Evolutionary conservation across 805 yeast species (phyloP).

Genomic region (Danielia oregonensis): DNA sequence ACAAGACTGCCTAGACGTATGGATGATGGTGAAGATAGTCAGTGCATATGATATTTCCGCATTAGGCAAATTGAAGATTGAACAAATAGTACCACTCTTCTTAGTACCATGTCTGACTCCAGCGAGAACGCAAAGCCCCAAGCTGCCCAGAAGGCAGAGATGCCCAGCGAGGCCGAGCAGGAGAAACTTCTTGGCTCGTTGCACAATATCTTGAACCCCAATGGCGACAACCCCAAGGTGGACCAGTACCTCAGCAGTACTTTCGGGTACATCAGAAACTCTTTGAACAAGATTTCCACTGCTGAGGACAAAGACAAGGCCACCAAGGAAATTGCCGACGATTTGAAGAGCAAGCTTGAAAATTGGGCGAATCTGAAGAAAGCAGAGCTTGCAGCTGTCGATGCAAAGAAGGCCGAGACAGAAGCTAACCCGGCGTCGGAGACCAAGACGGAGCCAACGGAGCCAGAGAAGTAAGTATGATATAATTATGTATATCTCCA

Average conservation of each 20-base stretch:
- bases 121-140: too few relatives aligned
- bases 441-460: background rate
- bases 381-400: background rate
- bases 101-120: background rate
- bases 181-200: slow-evolving; percentile 6
- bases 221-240: slow-evolving; percentile 24
- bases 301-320: slow-evolving; percentile 31
- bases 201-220: slow-evolving; percentile 22
- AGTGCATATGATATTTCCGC: background rate
- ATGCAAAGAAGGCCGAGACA: background rate
- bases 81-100: background rate
- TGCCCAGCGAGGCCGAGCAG: slow-evolving; percentile 7
- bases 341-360: slow-evolving; percentile 24
- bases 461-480: too few relatives aligned
- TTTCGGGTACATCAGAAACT: slow-evolving; percentile 23
- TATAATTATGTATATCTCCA: too few relatives aligned
- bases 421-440: background rate
- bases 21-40: too few relatives aligned
- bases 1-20: too few relatives aligned
- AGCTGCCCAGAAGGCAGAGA: too few relatives aligned
- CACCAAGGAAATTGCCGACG: slow-evolving; percentile 33
- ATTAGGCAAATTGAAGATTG: background rate
- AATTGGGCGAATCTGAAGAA: slow-evolving; percentile 21
- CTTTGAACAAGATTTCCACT: slow-evolving; percentile 26
- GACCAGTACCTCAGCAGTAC: slow-evolving; percentile 25